Evolutionary conservation across 1,139 yeast species (phyloP), one percentile per base, ranked within the genome.

Genomic region (Suhomyces wounanorum): DNA sequence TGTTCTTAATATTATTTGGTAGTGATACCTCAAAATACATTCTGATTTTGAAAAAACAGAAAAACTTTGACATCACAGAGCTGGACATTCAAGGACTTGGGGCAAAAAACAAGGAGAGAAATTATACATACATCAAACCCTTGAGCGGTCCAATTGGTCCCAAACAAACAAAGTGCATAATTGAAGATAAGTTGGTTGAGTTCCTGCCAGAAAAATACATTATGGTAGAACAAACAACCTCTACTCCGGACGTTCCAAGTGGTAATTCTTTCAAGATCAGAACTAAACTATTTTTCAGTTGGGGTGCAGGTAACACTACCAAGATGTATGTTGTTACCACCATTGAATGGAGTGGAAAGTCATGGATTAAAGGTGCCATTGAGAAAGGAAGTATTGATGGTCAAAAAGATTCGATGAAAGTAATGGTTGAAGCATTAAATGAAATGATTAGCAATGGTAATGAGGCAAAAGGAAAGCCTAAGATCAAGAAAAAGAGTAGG

Each of bases 301-400:
- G 99, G 99, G 96, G 82, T 1, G 77, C 78, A 2, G 78, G 81
- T 56, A 90, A 91, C 67, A 56, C 72, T 10, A 90, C 98, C 3
- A 78, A 77, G 50, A 56, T 92, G 44, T 73, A 75, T 45, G 84
- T 85, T 16, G 76, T 84, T 5, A 86, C 96, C 0, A 72, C 79
- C 49, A 82, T 92, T 53, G 89, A 87, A 44, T 95, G 99, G 99
- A 78, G 89, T 4, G 96, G 92, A n/a, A 89, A 89, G 65, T 86
- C 96, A 31, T 89, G 97, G 91, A 82, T 92, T 59, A 90, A 91
- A 68, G 86, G 96, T 16, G 87, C 96, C 0, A 85, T 95, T 59
- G 99, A 95, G 65, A 91, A 86, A 63, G 97, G 97, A 8, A 83
- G 96, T 14, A 82, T 87, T 49, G 96, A 89, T 50, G 99, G 99